Percentiles rank a stretch among this genome's conserved stretches.
These are phyloP conservation scores for Penicillium coprophilum DNA, from an alignment of 495 filamentous ascomycete genomes.

Conservation along the genomic window DNA sequence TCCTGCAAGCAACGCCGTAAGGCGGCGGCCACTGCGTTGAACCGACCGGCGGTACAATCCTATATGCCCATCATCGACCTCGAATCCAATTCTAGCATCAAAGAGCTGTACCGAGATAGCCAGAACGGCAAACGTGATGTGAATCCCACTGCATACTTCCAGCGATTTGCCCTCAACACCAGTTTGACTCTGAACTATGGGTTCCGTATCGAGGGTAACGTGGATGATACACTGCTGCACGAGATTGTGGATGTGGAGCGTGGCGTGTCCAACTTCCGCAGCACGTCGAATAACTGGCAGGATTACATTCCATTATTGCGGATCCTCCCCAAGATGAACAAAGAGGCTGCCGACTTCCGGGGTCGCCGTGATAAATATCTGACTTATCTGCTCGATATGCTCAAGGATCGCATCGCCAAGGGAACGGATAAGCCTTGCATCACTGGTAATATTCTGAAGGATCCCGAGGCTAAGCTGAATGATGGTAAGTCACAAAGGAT, in stretches of 20 bases:
- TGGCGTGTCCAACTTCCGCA: conserved; percentile 61
- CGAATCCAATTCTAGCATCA: conserved; percentile 63
- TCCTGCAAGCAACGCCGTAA: conserved; percentile 69
- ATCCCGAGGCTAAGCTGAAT: conserved; percentile 60
- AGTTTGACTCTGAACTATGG: conserved; percentile 68
- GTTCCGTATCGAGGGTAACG: conserved; percentile 58
- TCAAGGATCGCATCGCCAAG: conserved; percentile 58
- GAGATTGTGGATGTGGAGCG: conserved; percentile 66
- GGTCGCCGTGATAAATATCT: conserved; percentile 57
- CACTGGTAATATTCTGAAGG: conserved; percentile 66
- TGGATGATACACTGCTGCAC: conserved; percentile 56
- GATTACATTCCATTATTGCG: conserved; percentile 67
- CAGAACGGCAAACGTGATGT: conserved; percentile 57
- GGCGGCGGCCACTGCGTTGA: conserved; percentile 68
- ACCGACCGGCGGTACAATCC: conserved; percentile 61
- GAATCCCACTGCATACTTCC: conserved; percentile 65
- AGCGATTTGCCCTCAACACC: conserved; percentile 66
- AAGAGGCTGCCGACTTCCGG: conserved; percentile 54
- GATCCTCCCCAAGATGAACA: conserved; percentile 54
- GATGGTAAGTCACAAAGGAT: conserved; percentile 45
- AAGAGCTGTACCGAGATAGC: conserved; percentile 59
- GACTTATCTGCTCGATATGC: conserved; percentile 55
- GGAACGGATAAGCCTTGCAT: conserved; percentile 71
- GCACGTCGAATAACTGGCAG: conserved; percentile 69
- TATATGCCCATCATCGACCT: conserved; percentile 76